Conservation (phyloP, 345 rosid species). For the Murraya paniculata region DNA sequence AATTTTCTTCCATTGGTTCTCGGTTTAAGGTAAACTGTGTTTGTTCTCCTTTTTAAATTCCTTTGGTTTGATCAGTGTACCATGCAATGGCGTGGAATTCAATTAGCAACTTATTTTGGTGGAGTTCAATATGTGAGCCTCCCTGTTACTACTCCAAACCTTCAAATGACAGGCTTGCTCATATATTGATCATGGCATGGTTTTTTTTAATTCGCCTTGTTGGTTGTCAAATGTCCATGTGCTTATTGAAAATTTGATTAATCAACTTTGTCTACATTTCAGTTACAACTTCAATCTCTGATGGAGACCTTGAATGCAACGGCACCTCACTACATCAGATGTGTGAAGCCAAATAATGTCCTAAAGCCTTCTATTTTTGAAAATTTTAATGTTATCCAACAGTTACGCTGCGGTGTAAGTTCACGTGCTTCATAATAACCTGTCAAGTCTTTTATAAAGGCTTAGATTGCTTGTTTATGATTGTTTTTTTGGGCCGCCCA, state of each 20-base stretch:
- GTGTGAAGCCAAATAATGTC: conserved; percentile 93
- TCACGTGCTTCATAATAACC: conserved; percentile 1
- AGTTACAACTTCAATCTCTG: conserved; percentile 97
- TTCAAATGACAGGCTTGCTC: neutral
- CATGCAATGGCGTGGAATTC: neutral
- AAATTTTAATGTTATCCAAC: conserved; percentile 84
- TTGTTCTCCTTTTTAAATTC: neutral
- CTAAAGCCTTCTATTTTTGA: conserved; percentile 91
- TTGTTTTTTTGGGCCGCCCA: neutral
- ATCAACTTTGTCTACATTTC: conserved; percentile 33
- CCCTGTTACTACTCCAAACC: neutral
- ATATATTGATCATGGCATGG: neutral
- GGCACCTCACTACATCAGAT: conserved; percentile 98
- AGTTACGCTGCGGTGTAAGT: conserved; percentile 98
- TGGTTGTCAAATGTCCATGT: neutral
- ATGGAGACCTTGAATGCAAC: conserved; percentile 91
- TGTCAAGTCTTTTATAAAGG: neutral
- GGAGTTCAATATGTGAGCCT: neutral
- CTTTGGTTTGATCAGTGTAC: neutral
- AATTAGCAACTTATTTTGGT: neutral
- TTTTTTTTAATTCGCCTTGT: neutral
- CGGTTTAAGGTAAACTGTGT: conserved; percentile 65
- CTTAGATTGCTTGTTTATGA: neutral
- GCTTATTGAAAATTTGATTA: neutral
- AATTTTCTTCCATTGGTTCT: conserved; percentile 90